Evolutionary conservation across 2,329 filamentous ascomycete species (phyloP).

Genomic region (Alternaria gansuensis): DNA sequence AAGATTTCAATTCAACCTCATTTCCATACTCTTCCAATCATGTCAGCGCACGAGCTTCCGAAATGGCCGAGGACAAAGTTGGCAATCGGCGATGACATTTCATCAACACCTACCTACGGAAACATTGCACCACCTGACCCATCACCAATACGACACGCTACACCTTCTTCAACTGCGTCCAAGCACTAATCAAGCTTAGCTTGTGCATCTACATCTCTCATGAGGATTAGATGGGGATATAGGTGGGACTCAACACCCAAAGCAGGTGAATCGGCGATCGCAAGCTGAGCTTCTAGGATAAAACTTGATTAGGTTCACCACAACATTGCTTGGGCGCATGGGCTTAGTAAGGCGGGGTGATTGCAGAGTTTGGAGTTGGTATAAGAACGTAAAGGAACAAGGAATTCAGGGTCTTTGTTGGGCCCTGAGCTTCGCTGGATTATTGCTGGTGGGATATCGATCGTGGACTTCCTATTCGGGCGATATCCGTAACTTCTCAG

Average conservation of each 20-base stretch:
- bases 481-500: not conserved
- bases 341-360: constrained; percentile 18
- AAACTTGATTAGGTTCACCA: constrained; percentile 11
- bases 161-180: not conserved
- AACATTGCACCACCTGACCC: not conserved
- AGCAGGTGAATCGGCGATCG: constrained; percentile 21
- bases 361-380: constrained; percentile 4
- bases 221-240: not conserved
- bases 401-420: not conserved
- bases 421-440: constrained; percentile 5
- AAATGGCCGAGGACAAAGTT: constrained; percentile 14
- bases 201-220: not conserved
- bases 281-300: constrained; percentile 11
- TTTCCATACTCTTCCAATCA: not conserved
- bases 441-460: not conserved
- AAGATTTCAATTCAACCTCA: not conserved
- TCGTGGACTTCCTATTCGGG: constrained; percentile 17
- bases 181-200: constrained; percentile 3
- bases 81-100: constrained; percentile 22
- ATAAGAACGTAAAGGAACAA: constrained; percentile 1
- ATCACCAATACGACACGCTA: constrained; percentile 8
- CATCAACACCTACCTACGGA: constrained; percentile 1
- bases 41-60: constrained; percentile 11
- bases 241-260: constrained; percentile 1
- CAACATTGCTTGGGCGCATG: not conserved